A percentile compares a stretch with the other conserved stretches of the same genome.
phyloP scores from a whole-genome alignment of 768 basidiomycete genomes.

The Pulveroboletus sp. region DNA sequence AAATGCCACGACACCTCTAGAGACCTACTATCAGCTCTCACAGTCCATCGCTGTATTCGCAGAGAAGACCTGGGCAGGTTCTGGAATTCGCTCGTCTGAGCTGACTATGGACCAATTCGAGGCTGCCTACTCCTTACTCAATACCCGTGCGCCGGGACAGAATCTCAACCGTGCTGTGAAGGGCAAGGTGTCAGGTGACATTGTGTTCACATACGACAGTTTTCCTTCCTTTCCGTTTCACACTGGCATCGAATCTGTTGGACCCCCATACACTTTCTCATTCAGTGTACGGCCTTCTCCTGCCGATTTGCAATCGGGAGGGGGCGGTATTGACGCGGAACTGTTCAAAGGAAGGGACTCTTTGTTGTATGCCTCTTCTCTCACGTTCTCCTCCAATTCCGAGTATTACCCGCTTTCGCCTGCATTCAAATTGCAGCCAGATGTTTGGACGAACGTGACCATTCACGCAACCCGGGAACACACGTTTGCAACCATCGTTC shows the following conservation, averaged over 20 bases:
- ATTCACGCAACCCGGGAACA: conserved; percentile 35
- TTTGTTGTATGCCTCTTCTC: conserved; percentile 32
- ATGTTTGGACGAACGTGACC: conserved; percentile 32
- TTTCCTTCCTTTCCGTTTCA: conserved; percentile 18
- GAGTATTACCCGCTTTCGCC: conserved; percentile 34
- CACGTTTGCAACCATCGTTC: conserved; percentile 31
- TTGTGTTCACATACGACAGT: conserved; percentile 28
- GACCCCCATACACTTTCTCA: conserved; percentile 40
- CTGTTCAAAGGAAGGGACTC: conserved; percentile 37
- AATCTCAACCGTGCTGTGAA: conserved; percentile 40
- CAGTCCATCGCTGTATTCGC: conserved; percentile 37
- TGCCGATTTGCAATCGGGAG: conserved; percentile 9
- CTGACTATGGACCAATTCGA: conserved; percentile 36
- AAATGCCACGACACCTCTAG: conserved; percentile 40
- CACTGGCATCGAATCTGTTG: conserved; percentile 35
- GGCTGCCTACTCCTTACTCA: conserved; percentile 32
- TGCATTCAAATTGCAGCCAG: conserved; percentile 23
- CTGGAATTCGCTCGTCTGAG: conserved; percentile 31
- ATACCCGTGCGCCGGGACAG: conserved; percentile 39
- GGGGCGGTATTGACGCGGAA: conserved; percentile 12
- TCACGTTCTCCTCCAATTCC: conserved; percentile 37
- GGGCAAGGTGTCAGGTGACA: conserved; percentile 19
- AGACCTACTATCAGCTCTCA: conserved; percentile 41
- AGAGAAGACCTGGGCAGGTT: conserved; percentile 43
- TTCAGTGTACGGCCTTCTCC: conserved; percentile 36